Evolutionary conservation across 2,329 filamentous ascomycete species (phyloP), one percentile per base, ranked within the genome.

Genomic region (Chrysosporium keratinophilum): DNA sequence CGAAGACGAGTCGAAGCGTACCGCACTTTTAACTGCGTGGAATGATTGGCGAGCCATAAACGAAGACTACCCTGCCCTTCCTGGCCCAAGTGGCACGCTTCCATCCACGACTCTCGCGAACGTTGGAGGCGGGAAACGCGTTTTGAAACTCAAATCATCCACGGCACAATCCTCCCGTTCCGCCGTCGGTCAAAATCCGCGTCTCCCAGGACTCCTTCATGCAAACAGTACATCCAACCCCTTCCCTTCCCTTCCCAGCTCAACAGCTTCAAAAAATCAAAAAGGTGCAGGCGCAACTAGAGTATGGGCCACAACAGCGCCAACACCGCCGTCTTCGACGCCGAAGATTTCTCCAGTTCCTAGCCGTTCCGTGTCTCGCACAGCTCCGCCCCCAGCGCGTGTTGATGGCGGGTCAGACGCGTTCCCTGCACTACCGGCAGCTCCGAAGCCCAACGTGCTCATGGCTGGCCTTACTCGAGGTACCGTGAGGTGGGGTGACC

Each of bases 1-100:
- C 62, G 91, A 98, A 61, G 85, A 94, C 61, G 78, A 84, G 48
- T 66, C 69, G 15, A 95, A 95, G 66, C 82, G 82, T 1, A 83
- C 85, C 50, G 77, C 75, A 0, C 73, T 98, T 2, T 79, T 89
- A 23, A 85, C 85, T 62, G 88, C 90, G 1, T 96, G 91, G 89
- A 88, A 88, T 61, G 87, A 95, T 69, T 96, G 91, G 88, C 87
- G 88, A 45, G 89, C 89, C 37, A 93, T 95, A 71, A 94, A 95
- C 60, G 90, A 96, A 69, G 90, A 96, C 67, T 97, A 96, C 61
- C 91, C 91, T 0, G 88, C 87, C 1, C 75, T 97, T 0, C 90
- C 91, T 1, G 85, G 85, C 0, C 78, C 87, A 0, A 79, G 80
- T 52, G 84, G 85, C 49, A 80, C 84, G 69, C 77, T 83, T 37